Evolutionary conservation across 176 grass and related monocot genomes (phyloP).

Genomic region (Bonia amplexicaulis): DNA sequence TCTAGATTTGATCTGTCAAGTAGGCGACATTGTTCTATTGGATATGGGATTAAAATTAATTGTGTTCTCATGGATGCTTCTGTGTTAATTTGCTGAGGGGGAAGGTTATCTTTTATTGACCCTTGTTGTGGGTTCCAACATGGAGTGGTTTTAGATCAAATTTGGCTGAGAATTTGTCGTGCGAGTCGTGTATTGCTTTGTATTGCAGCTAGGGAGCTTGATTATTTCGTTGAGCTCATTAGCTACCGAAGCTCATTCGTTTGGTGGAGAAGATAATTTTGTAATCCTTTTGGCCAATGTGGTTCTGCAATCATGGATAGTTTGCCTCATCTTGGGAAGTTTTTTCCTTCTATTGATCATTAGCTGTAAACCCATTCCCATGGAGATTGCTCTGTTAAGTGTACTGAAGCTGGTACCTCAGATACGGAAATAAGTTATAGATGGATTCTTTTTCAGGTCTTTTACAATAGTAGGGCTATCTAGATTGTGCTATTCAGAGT

Average conservation of each 20-base stretch:
- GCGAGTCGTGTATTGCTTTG: neutral
- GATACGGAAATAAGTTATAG: neutral
- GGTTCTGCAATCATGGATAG: neutral
- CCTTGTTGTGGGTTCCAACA: neutral
- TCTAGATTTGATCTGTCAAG: neutral
- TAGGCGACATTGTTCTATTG: neutral
- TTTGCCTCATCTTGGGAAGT: neutral
- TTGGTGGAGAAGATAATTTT: neutral
- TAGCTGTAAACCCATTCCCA: neutral
- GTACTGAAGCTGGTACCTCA: neutral
- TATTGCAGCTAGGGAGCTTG: neutral
- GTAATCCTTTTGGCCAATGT: neutral
- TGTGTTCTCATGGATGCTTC: neutral
- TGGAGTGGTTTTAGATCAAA: neutral
- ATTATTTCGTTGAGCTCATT: neutral
- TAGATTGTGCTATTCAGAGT: neutral
- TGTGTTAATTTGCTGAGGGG: neutral
- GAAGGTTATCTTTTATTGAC: neutral
- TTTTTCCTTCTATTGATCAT: neutral
- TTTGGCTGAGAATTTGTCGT: neutral
- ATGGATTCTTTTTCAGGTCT: neutral
- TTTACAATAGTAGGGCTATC: neutral
- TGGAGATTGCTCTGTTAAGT: neutral
- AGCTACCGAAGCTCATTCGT: neutral
- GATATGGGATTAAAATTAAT: neutral